These are phyloP conservation scores for Saturnispora galanensis DNA, from an alignment of 805 yeast genomes.

Conservation along the genomic window DNA sequence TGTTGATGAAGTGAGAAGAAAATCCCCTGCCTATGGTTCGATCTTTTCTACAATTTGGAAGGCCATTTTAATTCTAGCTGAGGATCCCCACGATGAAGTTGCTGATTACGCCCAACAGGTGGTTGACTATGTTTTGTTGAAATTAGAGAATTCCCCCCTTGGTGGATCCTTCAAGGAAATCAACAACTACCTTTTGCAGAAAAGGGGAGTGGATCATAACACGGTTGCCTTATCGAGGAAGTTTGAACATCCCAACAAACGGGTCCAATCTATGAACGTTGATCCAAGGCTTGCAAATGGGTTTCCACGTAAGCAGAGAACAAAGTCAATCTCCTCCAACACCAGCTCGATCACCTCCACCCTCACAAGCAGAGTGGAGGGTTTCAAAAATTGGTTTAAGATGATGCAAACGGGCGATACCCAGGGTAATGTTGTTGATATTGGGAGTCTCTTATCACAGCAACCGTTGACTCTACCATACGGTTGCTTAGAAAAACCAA, in stretches of 20 bases:
- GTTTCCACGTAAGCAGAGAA: not conserved
- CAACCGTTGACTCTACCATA: slow-evolving; percentile 23
- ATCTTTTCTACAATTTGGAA: slow-evolving; percentile 84
- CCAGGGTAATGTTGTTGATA: slow-evolving; percentile 15
- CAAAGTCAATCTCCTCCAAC: slow-evolving; percentile 7
- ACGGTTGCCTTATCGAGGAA: not conserved
- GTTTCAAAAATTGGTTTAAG: slow-evolving; percentile 16
- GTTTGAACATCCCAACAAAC: slow-evolving; percentile 8
- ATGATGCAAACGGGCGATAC: slow-evolving; percentile 14
- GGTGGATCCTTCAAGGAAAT: slow-evolving; percentile 55
- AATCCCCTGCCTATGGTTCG: slow-evolving; percentile 78
- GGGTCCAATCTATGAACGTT: slow-evolving; percentile 20
- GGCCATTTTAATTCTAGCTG: slow-evolving; percentile 64
- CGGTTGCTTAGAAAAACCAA: slow-evolving; percentile 43
- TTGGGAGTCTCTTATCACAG: slow-evolving; percentile 17
- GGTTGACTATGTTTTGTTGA: slow-evolving; percentile 60
- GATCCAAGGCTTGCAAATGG: slow-evolving; percentile 9
- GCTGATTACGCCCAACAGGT: slow-evolving; percentile 60
- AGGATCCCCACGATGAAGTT: slow-evolving; percentile 83
- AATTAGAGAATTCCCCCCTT: slow-evolving; percentile 55
- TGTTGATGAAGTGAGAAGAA: slow-evolving; percentile 54
- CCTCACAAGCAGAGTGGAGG: slow-evolving; percentile 8
- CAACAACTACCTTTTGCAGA: slow-evolving; percentile 53
- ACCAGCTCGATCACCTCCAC: slow-evolving; percentile 12
- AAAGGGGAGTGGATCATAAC: slow-evolving; percentile 18